Evolutionary conservation across 768 basidiomycete genomes (phyloP).

Genomic region (Suillus clintonianus): DNA sequence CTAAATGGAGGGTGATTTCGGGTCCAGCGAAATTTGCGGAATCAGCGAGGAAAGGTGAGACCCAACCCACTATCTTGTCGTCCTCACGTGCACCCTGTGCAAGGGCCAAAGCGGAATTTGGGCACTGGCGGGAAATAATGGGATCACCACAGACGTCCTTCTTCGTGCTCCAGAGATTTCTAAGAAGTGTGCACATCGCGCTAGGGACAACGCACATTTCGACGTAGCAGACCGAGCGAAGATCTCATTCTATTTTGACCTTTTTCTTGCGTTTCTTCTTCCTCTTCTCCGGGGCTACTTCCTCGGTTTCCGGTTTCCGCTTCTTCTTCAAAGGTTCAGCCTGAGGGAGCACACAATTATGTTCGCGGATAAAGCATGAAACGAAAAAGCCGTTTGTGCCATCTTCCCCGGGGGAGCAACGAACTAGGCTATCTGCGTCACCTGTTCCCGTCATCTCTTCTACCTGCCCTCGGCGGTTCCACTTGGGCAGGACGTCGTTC

Average conservation of each 20-base stretch:
- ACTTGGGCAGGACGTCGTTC: slow-evolving; percentile 70
- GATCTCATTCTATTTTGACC: not conserved
- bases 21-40: no score
- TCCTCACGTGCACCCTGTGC: no score
- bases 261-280: slow-evolving; percentile 15
- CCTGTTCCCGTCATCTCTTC: slow-evolving; percentile 65
- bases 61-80: no score
- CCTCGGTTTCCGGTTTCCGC: slow-evolving; percentile 30
- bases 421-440: slow-evolving; percentile 60
- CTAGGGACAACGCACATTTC: no score
- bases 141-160: not conserved
- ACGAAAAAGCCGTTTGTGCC: slow-evolving; percentile 98
- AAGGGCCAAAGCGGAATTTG: no score
- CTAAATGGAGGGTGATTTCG: no score
- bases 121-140: not conserved
- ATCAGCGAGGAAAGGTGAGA: no score
- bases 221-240: no score
- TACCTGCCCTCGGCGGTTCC: slow-evolving; percentile 77
- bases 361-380: slow-evolving; percentile 69
- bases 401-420: slow-evolving; percentile 81
- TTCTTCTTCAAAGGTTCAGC: slow-evolving; percentile 9
- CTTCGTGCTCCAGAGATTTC: not conserved
- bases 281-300: slow-evolving; percentile 17
- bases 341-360: not conserved
- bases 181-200: not conserved